Evolutionary conservation across 2,329 filamentous ascomycete species (phyloP).

Genomic region (Ophiostoma novo-ulmi): DNA sequence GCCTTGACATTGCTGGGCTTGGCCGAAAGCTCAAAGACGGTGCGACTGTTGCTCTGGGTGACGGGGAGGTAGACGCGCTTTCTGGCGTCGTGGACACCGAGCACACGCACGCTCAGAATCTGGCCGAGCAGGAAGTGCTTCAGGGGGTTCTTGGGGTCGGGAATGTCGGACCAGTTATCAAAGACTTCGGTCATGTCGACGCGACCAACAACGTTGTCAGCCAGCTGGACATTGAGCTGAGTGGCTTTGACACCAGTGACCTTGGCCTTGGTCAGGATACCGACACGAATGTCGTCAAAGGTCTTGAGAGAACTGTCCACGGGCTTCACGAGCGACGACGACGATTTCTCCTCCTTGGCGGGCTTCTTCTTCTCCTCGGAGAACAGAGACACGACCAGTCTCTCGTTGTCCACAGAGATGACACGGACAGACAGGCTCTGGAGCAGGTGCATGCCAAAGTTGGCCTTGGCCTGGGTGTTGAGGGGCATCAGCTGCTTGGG

Average conservation of each 20-base stretch:
- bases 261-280: conserved; percentile 68
- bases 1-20: conserved; percentile 63
- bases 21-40: conserved; percentile 80
- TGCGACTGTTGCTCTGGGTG: conserved; percentile 74
- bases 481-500: conserved; percentile 71
- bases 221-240: conserved; percentile 84
- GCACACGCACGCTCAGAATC: conserved; percentile 65
- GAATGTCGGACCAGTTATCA: conserved; percentile 80
- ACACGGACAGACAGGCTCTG: conserved; percentile 72
- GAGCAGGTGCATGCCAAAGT: conserved; percentile 73
- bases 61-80: conserved; percentile 90
- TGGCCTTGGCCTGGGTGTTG: conserved; percentile 43
- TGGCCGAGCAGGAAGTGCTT: conserved; percentile 66
- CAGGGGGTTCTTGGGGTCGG: conserved; percentile 76
- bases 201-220: conserved; percentile 84
- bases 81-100: conserved; percentile 84
- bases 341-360: background rate
- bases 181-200: conserved; percentile 90
- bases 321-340: conserved; percentile 34
- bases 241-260: conserved; percentile 84
- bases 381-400: conserved; percentile 55
- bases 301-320: conserved; percentile 60
- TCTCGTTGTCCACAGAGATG: conserved; percentile 63
- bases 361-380: conserved; percentile 38
- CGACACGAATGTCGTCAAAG: conserved; percentile 68